A percentile compares a stretch with the other conserved stretches of the same genome.
phyloP scores from a whole-genome alignment of 106 monocot species.

The Dioscorea zingiberensis region DNA sequence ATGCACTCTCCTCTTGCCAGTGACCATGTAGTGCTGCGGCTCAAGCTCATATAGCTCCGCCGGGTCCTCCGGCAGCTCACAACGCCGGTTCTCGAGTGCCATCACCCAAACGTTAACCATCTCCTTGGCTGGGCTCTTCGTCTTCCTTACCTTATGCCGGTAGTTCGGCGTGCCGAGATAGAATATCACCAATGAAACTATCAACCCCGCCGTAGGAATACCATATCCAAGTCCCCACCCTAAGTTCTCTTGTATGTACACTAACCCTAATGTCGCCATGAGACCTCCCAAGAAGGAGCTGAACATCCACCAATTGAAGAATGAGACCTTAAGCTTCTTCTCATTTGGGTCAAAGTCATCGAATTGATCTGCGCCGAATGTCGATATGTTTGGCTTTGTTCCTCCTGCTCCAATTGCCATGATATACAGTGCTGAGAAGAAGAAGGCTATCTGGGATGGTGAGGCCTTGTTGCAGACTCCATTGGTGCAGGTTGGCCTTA shows the following conservation, averaged over 20 bases:
- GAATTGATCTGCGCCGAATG: slow-evolving; percentile 51
- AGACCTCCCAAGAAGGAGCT: slow-evolving; percentile 37
- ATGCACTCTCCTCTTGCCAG: slow-evolving; percentile 39
- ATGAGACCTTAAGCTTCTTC: slow-evolving; percentile 33
- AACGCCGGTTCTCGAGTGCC: slow-evolving; percentile 19
- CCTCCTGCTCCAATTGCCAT: slow-evolving; percentile 36
- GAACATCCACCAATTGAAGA: slow-evolving; percentile 64
- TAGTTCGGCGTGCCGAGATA: slow-evolving; percentile 27
- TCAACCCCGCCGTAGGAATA: slow-evolving; percentile 19
- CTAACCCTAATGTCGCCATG: slow-evolving; percentile 30
- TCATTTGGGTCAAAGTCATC: slow-evolving; percentile 34
- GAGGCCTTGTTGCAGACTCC: neutral
- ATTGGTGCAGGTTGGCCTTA: slow-evolving; percentile 3
- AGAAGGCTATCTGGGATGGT: slow-evolving; percentile 23
- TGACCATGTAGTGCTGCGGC: neutral
- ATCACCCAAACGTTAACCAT: slow-evolving; percentile 27
- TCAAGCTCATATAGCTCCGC: slow-evolving; percentile 31
- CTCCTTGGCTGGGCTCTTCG: slow-evolving; percentile 28
- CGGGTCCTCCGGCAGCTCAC: slow-evolving; percentile 20
- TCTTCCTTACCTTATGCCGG: slow-evolving; percentile 22
- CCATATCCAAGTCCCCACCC: slow-evolving; percentile 40
- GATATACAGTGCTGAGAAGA: slow-evolving; percentile 42
- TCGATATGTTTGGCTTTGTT: slow-evolving; percentile 45
- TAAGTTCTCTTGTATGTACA: slow-evolving; percentile 46
- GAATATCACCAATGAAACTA: slow-evolving; percentile 25